These are phyloP conservation scores for Plasmodium adleri DNA, from an alignment of 169 alveolate genomes.

Conservation along the genomic window DNA sequence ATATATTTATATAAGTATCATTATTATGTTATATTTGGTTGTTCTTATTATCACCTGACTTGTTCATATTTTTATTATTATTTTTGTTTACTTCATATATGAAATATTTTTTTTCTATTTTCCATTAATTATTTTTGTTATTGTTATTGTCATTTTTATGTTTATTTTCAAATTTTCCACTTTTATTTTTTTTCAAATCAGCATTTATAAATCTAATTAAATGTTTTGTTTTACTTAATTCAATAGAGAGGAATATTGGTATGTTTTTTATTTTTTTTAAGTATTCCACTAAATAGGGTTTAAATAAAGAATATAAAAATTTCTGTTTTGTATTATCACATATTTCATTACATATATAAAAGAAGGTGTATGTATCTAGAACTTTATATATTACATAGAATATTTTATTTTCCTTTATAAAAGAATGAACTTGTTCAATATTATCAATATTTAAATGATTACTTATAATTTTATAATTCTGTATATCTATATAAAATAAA, in stretches of 20 bases:
- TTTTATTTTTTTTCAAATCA: constrained; percentile 16
- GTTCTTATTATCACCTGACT: too few relatives aligned
- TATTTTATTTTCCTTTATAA: constrained; percentile 5
- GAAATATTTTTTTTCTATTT: not conserved
- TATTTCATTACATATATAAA: constrained; percentile 30
- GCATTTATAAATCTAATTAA: constrained; percentile 30
- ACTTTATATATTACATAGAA: constrained; percentile 49
- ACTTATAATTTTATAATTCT: constrained; percentile 3
- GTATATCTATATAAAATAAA: constrained; percentile 17
- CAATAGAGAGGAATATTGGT: constrained; percentile 41
- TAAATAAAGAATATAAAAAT: constrained; percentile 50
- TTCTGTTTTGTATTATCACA: constrained; percentile 33
- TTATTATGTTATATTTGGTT: too few relatives aligned
- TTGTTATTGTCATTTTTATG: not conserved
- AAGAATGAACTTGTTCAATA: constrained; percentile 17
- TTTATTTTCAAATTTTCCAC: not conserved
- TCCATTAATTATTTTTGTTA: not conserved
- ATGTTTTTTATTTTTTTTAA: constrained; percentile 50
- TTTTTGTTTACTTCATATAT: not conserved
- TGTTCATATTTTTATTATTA: not conserved
- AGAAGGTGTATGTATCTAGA: constrained; percentile 38
- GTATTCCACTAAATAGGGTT: constrained; percentile 28
- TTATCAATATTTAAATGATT: constrained; percentile 11
- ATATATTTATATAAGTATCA: too few relatives aligned
- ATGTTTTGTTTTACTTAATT: constrained; percentile 49